Conservation (phyloP, 2,329 filamentous ascomycete genomes). For the Westerdykella ornata region DNA sequence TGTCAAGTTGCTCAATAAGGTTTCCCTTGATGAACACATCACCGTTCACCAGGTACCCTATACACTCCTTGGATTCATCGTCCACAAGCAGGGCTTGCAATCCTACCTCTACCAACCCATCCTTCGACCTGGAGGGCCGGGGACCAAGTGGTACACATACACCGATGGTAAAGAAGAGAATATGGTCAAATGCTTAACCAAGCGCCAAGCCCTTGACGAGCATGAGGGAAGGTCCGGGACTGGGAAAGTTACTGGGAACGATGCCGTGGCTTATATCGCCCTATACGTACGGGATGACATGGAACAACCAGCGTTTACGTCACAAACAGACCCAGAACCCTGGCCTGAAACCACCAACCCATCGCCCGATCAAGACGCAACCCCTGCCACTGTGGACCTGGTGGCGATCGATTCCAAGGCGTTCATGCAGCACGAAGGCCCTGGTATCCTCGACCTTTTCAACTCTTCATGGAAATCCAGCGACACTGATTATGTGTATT, state of each 20-base stretch:
- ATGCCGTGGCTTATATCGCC: conserved; percentile 49
- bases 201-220: conserved; percentile 47
- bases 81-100: conserved; percentile 53
- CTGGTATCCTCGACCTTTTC: conserved; percentile 33
- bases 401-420: conserved; percentile 32
- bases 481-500: conserved; percentile 12
- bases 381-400: conserved; percentile 11
- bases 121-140: conserved; percentile 51
- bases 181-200: conserved; percentile 51
- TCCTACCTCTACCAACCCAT: conserved; percentile 56
- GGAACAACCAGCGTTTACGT: conserved; percentile 33
- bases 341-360: conserved; percentile 34
- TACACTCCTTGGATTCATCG: conserved; percentile 54
- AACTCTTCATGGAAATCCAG: conserved; percentile 18
- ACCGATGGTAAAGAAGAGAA: conserved; percentile 49
- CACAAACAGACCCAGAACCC: conserved; percentile 39
- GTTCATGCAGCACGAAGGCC: conserved; percentile 33
- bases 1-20: conserved; percentile 51
- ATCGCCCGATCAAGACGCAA: neutral
- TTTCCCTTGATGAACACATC: conserved; percentile 51
- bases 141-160: conserved; percentile 54
- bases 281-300: conserved; percentile 52
- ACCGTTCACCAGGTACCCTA: conserved; percentile 46
- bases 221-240: conserved; percentile 44
- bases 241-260: conserved; percentile 37